phyloP scores from a whole-genome alignment of 2,329 filamentous ascomycete genomes.

The Penicillium polonicum region DNA sequence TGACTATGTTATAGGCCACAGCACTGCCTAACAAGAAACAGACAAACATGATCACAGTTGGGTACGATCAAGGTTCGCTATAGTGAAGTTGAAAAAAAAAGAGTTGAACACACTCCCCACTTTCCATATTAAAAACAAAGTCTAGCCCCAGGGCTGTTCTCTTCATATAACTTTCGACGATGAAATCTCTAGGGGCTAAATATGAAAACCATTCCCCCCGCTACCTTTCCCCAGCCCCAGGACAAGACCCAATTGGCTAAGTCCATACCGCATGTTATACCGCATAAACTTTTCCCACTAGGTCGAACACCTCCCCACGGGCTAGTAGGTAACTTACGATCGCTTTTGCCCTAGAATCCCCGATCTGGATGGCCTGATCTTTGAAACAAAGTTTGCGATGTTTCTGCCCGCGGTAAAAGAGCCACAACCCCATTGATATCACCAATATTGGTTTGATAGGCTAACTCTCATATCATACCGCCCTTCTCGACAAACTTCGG shows the following conservation, averaged over 20 bases:
- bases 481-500: background rate
- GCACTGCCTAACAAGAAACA: conserved; percentile 24
- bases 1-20: conserved; percentile 21
- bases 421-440: background rate
- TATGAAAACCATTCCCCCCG: background rate
- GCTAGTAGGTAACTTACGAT: background rate
- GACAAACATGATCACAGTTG: conserved; percentile 12
- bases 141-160: background rate
- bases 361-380: background rate
- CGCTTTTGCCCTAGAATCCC: background rate
- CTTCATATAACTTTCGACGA: background rate
- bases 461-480: background rate
- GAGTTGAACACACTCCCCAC: background rate
- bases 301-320: background rate
- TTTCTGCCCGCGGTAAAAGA: background rate
- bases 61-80: background rate
- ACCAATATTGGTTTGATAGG: background rate
- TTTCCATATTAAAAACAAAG: background rate
- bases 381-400: no score
- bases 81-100: background rate
- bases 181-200: background rate
- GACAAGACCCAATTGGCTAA: background rate
- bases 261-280: conserved; percentile 5
- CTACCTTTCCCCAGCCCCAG: background rate
- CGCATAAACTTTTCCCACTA: background rate